Base-by-base conservation (phyloP, 257 asterid genomes). In the Nicotiana undulata region DNA sequence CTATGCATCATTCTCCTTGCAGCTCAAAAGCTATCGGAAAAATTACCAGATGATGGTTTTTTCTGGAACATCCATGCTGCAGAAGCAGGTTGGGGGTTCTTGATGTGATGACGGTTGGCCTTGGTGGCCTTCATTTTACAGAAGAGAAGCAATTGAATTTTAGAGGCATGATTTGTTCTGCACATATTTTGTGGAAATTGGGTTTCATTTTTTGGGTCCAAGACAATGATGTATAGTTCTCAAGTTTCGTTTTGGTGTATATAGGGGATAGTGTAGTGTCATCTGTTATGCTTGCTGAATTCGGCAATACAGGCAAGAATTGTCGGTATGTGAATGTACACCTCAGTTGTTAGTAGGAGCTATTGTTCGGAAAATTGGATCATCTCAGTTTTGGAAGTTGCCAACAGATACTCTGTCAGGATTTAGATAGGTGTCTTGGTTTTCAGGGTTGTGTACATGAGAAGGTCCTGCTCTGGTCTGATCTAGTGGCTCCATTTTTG, bases 31-130 rank as follows among this genome's bases (percentile, higher is more conserved):
- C 22, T 95, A 89, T 87, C 87, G 81, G 53, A 87, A 84, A 75
- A 88, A 85, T 26, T 84, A 90, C 66, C 93, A 85, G 70, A 74
- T 93, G 87, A 91, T 92, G 95, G 80, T 89, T n/a, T 93, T 95
- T 68, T 84, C 91, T 24, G 98, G 97, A 82, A 91, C 98, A 0
- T 81, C 94, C 0, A 82, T 92, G 78, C 84, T 93, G 81, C 93
- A 90, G 26, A 95, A 91, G 82, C 29, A 77, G n/a, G 81, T 94
- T 16, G 34, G 82, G 7, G 80, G 80, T 84, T 81, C 87, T 10
- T 79, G 87, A 82, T 61, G 24, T 37, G 82, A 46, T 83, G 6
- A 20, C 4, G 58, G 9, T 5, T 55, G 60, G 60, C 60, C 17
- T 51, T 51, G 16, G 16, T 51, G 55, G 16, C 56, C 10, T 58